Evolutionary conservation across 2,329 filamentous ascomycete species (phyloP), one percentile per base, ranked within the genome.

Genomic region (Aspergillus eucalypticola): DNA sequence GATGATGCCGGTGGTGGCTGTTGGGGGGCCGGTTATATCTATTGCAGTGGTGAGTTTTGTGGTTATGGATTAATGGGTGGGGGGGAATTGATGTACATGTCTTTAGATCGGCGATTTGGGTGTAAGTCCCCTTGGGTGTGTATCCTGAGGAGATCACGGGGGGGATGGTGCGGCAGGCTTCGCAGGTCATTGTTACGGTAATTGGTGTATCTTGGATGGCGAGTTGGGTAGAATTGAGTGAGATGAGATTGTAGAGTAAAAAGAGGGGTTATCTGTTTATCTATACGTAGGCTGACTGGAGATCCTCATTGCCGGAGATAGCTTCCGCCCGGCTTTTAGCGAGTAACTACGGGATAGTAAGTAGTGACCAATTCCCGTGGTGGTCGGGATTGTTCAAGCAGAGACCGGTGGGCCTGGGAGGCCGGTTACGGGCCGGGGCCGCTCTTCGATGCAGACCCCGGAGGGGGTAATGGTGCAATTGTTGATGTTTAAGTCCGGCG

Each of bases 81-180:
- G 25, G 25, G 25, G 25, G 15, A 6, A 39, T 57, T 2, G 25
- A 39, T 55, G 3, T 60, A 82, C 81, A 84, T 8, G 84, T 85
- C 67, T 84, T 86, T 66, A 82, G 77, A 41, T 82, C 84, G 29
- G 80, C 84, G 61, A 87, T 77, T 25, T 81, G 79, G 64, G 85
- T 81, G 62, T 86, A 88, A 55, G 73, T 76, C 60, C 86, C 86
- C 75, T 84, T 85, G 38, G 76, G 71, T 55, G 80, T 68, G 73
- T 88, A 88, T 11, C 79, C 83, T 64, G 82, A 79, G 5, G 80
- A 71, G n/a, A 86, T 76, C 48, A 88, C 80, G 6, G 86, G 84
- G 8, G 86, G 71, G 6, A 72, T 69, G 3, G 68, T 71, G 25
- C 69, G 72, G 56, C 74, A 76, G 35, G 73, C 72, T 66, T 75